Evolutionary conservation across 805 yeast genomes (phyloP).

Genomic region (Candida sanyiensis): DNA sequence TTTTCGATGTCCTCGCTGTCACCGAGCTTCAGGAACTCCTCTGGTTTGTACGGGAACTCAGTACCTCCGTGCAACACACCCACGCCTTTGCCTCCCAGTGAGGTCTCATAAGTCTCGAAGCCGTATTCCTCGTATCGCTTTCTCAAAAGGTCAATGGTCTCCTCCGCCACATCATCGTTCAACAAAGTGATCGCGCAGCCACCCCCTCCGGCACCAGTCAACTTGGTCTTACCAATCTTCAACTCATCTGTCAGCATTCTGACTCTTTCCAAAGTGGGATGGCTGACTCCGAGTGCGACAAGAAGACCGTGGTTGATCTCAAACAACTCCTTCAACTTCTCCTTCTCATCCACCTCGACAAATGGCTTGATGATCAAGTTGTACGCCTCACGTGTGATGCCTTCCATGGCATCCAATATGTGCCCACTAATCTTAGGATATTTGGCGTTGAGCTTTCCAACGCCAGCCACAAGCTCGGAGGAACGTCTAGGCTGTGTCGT

Average conservation of each 20-base stretch:
- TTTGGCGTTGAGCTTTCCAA: slow-evolving; percentile 46
- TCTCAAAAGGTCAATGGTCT: slow-evolving; percentile 31
- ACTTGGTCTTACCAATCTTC: slow-evolving; percentile 77
- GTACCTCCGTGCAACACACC: slow-evolving; percentile 38
- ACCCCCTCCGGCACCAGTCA: slow-evolving; percentile 99
- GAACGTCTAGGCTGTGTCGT: slow-evolving; percentile 87
- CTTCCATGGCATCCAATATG: slow-evolving; percentile 72
- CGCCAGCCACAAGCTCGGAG: slow-evolving; percentile 74
- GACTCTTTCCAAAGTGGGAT: slow-evolving; percentile 80
- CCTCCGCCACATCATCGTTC: slow-evolving; percentile 32
- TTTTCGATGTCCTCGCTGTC: slow-evolving; percentile 44
- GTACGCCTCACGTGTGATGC: slow-evolving; percentile 68
- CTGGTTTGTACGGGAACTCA: slow-evolving; percentile 22
- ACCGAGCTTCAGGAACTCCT: slow-evolving; percentile 33
- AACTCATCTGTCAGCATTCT: slow-evolving; percentile 58
- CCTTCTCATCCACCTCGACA: slow-evolving; percentile 37
- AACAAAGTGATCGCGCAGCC: slow-evolving; percentile 93
- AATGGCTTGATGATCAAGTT: slow-evolving; percentile 50
- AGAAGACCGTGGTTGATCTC: slow-evolving; percentile 84
- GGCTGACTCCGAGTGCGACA: slow-evolving; percentile 84
- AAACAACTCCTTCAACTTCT: slow-evolving; percentile 52
- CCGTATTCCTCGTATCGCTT: slow-evolving; percentile 39
- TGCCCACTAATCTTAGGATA: slow-evolving; percentile 51
- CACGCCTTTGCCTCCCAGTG: slow-evolving; percentile 87
- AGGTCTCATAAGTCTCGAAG: slow-evolving; percentile 71